Evolutionary conservation across 495 filamentous ascomycete genomes (phyloP), one percentile per base, ranked within the genome.

Genomic region (Lasiosphaeria hispida): DNA sequence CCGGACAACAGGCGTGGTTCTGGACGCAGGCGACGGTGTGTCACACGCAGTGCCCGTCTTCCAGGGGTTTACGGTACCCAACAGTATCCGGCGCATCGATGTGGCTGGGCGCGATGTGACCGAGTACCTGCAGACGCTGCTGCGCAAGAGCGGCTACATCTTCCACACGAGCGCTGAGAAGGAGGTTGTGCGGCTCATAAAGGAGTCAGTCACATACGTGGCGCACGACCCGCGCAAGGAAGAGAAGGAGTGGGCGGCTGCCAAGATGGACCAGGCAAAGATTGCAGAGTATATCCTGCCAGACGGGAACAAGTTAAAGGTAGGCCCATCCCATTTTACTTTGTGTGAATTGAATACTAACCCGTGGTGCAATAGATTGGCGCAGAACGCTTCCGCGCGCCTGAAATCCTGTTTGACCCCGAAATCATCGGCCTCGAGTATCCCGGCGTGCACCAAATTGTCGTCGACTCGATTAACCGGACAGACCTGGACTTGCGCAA

Each of bases 151-250:
- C 65, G 94, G 94, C 23, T 90, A 93, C 66, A 86, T 97, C 23
- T 92, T 99, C 69, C 93, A 97, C 72, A 99, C 94, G 8, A 96
- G 91, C 71, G 94, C 94, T 11, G 94, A 98, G 79, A 97, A 97
- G 77, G 94, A 98, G 77, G 89, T 96, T 34, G 94, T 98, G 49
- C 86, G 93, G 58, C 83, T 89, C 73, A 97, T 98, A 68, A 99
- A 99, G 78, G 94, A 99, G 82, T 88, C 90, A 70, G 83, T 88
- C 44, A 87, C 88, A 48, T 99, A 99, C 64, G 88, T 99, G 15
- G 92, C 95, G 43, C 72, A 89, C 55, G 92, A 99, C 67, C 90
- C 91, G n/a, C 86, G 86, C 68, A 87, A 86, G 63, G 92, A 97
- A 66, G 95, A 97, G 75, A 97, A 96, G 74, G 94, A 99, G 53